Evolutionary conservation across 1,284 basidiomycete species (phyloP), one percentile per base, ranked within the genome.

Genomic region (Ustilago trichophora): DNA sequence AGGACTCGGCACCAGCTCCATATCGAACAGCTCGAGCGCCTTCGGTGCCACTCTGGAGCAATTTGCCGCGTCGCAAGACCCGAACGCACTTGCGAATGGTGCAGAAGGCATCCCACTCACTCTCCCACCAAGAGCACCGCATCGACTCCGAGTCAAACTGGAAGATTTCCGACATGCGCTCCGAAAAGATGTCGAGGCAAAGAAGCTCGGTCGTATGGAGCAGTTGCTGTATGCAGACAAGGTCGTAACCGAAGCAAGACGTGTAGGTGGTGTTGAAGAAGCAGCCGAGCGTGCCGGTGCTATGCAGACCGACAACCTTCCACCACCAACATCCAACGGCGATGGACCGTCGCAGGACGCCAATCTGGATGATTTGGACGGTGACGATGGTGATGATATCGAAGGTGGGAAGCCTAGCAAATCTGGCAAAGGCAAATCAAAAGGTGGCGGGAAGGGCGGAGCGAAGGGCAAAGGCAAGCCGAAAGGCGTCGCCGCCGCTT

Each of bases 191-290:
- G 72, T 71, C 43, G 68, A 71, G 21, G 55, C 59, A 15, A 80
- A 80, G 44, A 76, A 79, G 46, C 65, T 77, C 8, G 73, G 65
- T 4, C 62, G 78, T 52, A 53, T 79, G 49, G 77, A 80, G 46
- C 77, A 80, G 66, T 63, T 80, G 16, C 42, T 80, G n/a, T 80
- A 78, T 35, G 63, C 78, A 3, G 78, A 80, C 45, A 77, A 74
- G 44, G 72, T 77, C 40, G 78, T 80, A 36, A 75, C 64, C 13
- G 75, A 76, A 44, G 77, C 78, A 10, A 70, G 73, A 25, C 67
- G 73, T 27, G 73, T 74, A 0, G 74, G 74, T 12, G 74, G 74
- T 45, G 70, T 76, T 11, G 74, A 76, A 50, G 72, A 76, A 29
- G 74, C 73, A 2, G 74, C 74, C 16, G 69, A 72, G 42, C 68